phyloP scores from a whole-genome alignment of 768 basidiomycete genomes.

The Xerocomellus chrysenteron region DNA sequence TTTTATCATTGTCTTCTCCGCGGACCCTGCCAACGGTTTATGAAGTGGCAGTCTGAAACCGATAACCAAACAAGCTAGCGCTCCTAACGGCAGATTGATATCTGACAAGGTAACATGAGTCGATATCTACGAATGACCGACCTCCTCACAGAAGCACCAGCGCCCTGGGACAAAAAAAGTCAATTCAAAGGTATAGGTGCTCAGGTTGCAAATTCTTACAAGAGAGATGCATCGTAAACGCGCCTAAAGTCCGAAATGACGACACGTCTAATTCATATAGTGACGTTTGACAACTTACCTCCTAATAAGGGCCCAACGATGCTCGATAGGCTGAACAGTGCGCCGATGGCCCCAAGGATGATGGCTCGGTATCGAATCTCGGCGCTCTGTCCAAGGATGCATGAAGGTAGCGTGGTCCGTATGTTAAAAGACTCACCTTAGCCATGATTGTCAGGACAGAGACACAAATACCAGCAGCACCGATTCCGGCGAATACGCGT shows the following conservation, averaged over 20 bases:
- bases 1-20: not conserved
- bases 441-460: conserved; percentile 15
- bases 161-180: conserved; percentile 8
- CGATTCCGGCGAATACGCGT: conserved; percentile 63
- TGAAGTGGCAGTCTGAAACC: conserved; percentile 6
- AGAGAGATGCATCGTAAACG: conserved; percentile 10
- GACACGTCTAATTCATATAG: not conserved
- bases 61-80: conserved; percentile 5
- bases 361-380: conserved; percentile 9
- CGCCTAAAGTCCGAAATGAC: conserved; percentile 6
- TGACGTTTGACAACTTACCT: not conserved
- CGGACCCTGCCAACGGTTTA: not conserved
- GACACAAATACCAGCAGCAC: conserved; percentile 58
- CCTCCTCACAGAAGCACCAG: conserved; percentile 18
- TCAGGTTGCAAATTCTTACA: conserved; percentile 3
- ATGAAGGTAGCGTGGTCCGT: not conserved
- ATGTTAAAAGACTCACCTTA: not conserved
- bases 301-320: conserved; percentile 13
- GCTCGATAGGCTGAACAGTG: conserved; percentile 6
- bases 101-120: conserved; percentile 5
- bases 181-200: not conserved
- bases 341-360: conserved; percentile 12
- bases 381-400: not conserved
- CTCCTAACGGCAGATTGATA: conserved; percentile 14
- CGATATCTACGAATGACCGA: not conserved